Conservation (phyloP, 495 filamentous ascomycete species). For the Xylaria nigripes region DNA sequence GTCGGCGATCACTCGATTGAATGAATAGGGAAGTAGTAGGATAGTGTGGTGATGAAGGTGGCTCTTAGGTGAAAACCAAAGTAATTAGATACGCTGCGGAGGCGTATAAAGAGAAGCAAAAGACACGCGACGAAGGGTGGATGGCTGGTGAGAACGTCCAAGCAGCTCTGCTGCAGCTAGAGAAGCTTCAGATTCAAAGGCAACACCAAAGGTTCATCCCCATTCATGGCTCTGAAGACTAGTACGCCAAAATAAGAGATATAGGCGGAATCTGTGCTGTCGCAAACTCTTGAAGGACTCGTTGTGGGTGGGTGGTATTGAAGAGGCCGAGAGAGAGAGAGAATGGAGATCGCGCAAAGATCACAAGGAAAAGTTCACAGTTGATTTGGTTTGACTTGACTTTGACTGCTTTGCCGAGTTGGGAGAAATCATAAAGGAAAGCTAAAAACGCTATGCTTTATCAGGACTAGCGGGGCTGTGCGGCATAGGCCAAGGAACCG, state of each 20-base stretch:
- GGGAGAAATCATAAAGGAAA: constrained; percentile 14
- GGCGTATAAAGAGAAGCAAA: background rate
- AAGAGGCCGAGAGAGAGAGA: constrained; percentile 4
- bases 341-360: constrained; percentile 1
- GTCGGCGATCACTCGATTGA: background rate
- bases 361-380: constrained; percentile 11
- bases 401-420: constrained; percentile 7
- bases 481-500: background rate
- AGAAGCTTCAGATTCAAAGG: constrained; percentile 5
- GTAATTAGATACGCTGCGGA: background rate
- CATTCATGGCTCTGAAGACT: constrained; percentile 1
- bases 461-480: constrained; percentile 19
- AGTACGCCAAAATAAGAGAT: background rate
- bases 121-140: background rate
- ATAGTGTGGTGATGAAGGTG: background rate
- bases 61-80: background rate
- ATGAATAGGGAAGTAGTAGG: background rate
- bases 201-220: constrained; percentile 2
- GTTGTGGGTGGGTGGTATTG: background rate
- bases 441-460: constrained; percentile 4
- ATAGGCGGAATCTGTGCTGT: background rate
- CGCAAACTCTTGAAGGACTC: background rate
- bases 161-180: constrained; percentile 10
- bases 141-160: background rate
- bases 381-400: constrained; percentile 7